Base-by-base conservation (phyloP, 73 alveolate species). In the Stentor coeruleus region DNA sequence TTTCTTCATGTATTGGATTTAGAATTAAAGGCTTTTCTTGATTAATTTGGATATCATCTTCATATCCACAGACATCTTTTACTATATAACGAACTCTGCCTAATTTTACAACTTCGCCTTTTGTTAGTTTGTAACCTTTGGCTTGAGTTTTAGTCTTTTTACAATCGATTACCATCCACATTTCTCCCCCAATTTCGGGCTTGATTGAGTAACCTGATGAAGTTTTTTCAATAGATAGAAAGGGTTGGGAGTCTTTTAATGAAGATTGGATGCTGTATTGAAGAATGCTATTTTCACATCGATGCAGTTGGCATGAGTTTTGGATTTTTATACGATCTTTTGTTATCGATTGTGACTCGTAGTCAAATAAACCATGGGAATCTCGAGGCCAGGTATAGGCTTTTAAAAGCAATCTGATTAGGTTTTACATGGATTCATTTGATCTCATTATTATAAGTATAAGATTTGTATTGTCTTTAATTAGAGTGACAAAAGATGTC, bases 291-390 rank as follows among this genome's bases (percentile, higher is more conserved):
- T 6, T 11, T 11, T 49, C 66, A 49, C 6, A 11, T 6, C 66
- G 66, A 49, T 49, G 20, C 6, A 49, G 66, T 49, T 11, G 20
- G 20, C 28, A 11, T 20, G 66, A 11, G 6, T 49, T 20, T 49
- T 49, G 66, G 20, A 49, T 49, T 6, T 11, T 49, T 49, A 11
- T 49, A 11, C 28, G 20, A 6, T 49, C 66, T 49, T 49, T 49
- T 49, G 6, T 20, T 49, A 49, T 20, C 20, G 66, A 49, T 11
- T 20, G 28, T 49, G 66, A 49, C 35, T 86, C 95, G 66, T 89
- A 89, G 79, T 89, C 95, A 81, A 85, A 89, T 3, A 88, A 86
- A 3, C 94, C 94, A 76, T 88, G 94, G 2, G 94, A 88, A 36
- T 88, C 90, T 72, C 91, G 72, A 26, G 80, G 80, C 94, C 94